Base-by-base conservation (phyloP, 2,329 filamentous ascomycete genomes). In the Chrysosporium keratinophilum region DNA sequence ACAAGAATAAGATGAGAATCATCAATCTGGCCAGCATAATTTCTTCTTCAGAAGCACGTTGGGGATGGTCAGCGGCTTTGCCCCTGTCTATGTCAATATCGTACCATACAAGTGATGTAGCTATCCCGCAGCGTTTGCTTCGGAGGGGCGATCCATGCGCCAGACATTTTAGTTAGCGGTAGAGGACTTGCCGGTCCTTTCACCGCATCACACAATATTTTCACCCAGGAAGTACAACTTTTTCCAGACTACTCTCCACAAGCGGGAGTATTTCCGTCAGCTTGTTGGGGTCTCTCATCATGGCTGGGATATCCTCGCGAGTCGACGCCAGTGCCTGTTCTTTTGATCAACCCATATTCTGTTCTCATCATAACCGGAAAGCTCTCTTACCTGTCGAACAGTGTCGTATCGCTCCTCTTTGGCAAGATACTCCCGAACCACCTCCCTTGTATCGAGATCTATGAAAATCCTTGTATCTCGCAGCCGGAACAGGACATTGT, bases 401-500 rank as follows among this genome's bases (percentile, higher is more conserved):
- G 82, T 81, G 28, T 84, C 84, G 67, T 94, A 96, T 51, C 74
- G 78, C 50, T 85, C 85, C 73, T 98, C 91, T 66, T 86, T 84
- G n/a, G 85, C 84, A 17, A 87, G 87, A 65, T 95, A 96, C 71
- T 98, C 91, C 58, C 91, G 77, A 31, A 95, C 84, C 31, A 97
- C 84, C 64, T 87, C 81, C 49, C 84, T 80, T 15, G 78, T 82
- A 41, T 76, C 80, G 67, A 97, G 95, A 67, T 98, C 93, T 54
- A 96, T 81, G 68, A 94, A 98, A 34, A 98, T 77, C 58, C 93
- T 78, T 0, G 91, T 97, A 66, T 98, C 93, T 53, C 91, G 78
- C 54, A 98, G 80, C 54, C 93, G 78, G 55, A 96, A 80, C 42
- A 98, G 65, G 44, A 98, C 93, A 63, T 88, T 85, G 64, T 98